Base-by-base conservation (phyloP, 2,329 filamentous ascomycete genomes). In the Fusarium verrucosum region DNA sequence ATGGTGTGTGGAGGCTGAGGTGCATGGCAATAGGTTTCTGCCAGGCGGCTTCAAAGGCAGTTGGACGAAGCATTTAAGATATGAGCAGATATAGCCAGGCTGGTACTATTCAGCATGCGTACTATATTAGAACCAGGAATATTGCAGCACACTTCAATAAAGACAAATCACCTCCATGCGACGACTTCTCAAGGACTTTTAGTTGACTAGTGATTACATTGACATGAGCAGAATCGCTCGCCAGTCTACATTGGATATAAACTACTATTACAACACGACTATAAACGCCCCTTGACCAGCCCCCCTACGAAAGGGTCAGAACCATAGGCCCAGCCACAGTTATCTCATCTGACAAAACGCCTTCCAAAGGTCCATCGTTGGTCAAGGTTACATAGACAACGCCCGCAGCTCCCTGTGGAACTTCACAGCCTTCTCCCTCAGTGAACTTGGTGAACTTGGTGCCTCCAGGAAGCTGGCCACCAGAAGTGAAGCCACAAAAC, bases 331-430 rank as follows among this genome's bases (percentile, higher is more conserved):
- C 89, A 68, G 89, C 89, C 65, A 91, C 79, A 43, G 87, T 87
- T 68, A 88, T 87, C 51, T 83, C 84, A 75, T 90, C 87, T 4
- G 82, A 84, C 61, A 89, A 73, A 33, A 80, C 75, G 32, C 84
- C 85, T 20, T 77, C 78, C 26, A 81, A 72, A 17, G 85, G 85
- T 3, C 77, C 80, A 26, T 74, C 73, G 70, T 74, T 89, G 52
- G 88, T 85, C 67, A 92, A 81, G 70, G 87, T 87, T 70, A 92
- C 82, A 77, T 90, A 92, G 45, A 86, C 85, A 64, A 90, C 80
- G 42, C 89, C 89, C 10, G 81, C 80, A 38, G 91, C 76, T 71
- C 83, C 83, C 70, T 85, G 82, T 14, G 89, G 89, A 23, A 91
- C 82, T 41, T 79, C 76, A 74, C 89, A 92, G 37, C 80, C 81